Conservation (phyloP, 352 stramenopile species). For the Pythium grandisporangium region DNA sequence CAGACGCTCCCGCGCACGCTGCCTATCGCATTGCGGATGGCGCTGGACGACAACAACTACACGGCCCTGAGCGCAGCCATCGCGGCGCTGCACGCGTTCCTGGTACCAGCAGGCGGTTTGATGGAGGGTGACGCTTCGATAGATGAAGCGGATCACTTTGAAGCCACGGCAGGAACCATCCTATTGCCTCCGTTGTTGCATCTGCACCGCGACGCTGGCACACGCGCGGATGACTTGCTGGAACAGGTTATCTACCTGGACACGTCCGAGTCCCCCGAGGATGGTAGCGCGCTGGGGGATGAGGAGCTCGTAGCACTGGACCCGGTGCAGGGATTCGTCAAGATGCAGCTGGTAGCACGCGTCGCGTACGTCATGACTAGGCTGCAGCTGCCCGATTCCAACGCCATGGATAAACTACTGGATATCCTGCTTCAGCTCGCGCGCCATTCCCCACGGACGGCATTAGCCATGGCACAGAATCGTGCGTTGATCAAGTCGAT, state of each 20-base stretch:
- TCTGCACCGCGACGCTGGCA: constrained; percentile 8
- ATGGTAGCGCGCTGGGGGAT: constrained; percentile 14
- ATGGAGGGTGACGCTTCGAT: no score
- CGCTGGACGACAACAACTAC: constrained; percentile 24
- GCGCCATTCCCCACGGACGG: constrained; percentile 14
- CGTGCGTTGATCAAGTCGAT: constrained; percentile 9
- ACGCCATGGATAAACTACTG: constrained; percentile 17
- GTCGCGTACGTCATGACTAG: constrained; percentile 15
- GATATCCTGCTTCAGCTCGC: constrained; percentile 17
- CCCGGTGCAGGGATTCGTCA: constrained; percentile 18
- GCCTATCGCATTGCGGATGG: constrained; percentile 17
- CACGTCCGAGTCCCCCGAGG: constrained; percentile 10
- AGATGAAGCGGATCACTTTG: constrained; percentile 1
- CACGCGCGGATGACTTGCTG: constrained; percentile 10
- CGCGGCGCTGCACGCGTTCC: constrained; percentile 15
- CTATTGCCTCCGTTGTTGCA: constrained; percentile 7
- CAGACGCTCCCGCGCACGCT: constrained; percentile 10
- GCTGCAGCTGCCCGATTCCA: constrained; percentile 11
- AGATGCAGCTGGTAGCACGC: constrained; percentile 18
- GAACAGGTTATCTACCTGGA: constrained; percentile 16
- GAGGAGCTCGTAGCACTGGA: constrained; percentile 18
- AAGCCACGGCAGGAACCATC: constrained; percentile 1
- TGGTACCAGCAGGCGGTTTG: constrained; percentile 1
- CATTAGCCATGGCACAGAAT: constrained; percentile 5
- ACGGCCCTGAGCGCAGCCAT: constrained; percentile 20